Base-by-base conservation (phyloP, 1,284 basidiomycete genomes). In the Leccinum insolens region DNA sequence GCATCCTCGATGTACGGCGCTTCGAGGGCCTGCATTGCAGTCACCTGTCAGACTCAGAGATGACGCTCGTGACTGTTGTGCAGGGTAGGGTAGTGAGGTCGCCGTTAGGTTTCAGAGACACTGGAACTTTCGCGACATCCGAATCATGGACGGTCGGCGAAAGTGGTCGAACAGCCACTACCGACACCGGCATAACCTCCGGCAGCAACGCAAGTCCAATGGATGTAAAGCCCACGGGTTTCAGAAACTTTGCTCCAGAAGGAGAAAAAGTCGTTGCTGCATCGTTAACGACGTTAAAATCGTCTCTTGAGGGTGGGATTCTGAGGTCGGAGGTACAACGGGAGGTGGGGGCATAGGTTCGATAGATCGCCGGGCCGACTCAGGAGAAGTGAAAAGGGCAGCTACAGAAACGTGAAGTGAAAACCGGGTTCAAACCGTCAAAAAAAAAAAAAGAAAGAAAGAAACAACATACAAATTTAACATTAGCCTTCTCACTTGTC, bases 1-100 rank as follows among this genome's bases (percentile, higher is more conserved):
- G 41, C 41, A 41, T 86, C 81, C 58, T 81, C 86, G 79, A 99
- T 99, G 82, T 98, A 99, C 2, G 89, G 82, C 61, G 91, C 84
- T 58, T 89, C 82, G 69, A 99, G 85, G 5, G 97, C 97, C 72
- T 95, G 89, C 39, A 82, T 77, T 0, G 98, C 96, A 2, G 89
- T 90, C 37, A 90, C 85, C n/a, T 98, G 87, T 34, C 31, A 34
- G 31, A 34, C 31, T 34, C 31, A 11, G 31, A 34, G 31, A 34
- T 34, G 31, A 34, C 31, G 31, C 31, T 34, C 31, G 31, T 34
- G 31, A 34, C 31, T 34, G 31, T 34, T 34, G 31, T 34, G 31
- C 31, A 34, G 31, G 31, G 9, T 67, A 68, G 68, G 14, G 69
- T 70, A 31, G 69, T 57, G 41, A 74, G 65, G 17, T 73, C 73